Base-by-base conservation (phyloP, 192 early-diverging fungal genomes). In the Phlyctochytrium bullatum region DNA sequence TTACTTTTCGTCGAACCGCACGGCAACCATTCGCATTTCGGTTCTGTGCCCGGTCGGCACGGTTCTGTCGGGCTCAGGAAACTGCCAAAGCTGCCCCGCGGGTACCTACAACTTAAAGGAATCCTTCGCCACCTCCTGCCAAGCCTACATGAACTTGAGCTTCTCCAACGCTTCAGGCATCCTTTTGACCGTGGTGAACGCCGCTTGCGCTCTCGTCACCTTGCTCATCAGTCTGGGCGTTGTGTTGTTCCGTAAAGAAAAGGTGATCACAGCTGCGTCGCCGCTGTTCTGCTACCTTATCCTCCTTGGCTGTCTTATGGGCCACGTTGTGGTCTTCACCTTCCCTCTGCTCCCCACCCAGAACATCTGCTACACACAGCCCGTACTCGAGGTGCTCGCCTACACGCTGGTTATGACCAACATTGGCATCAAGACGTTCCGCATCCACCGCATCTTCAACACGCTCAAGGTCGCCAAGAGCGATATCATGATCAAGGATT, bases 391-490 rank as follows among this genome's bases (percentile, higher is more conserved):
- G 20, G 40, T 47, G 20, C 20, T 47, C 20, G 40, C 40, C 40
- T 47, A 47, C 40, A 47, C 40, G 10, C 40, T 47, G 6, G 40
- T 47, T 20, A 6, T 47, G 40, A 14, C 40, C 6, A 47, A 47
- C 40, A 47, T 47, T 20, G 40, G 40, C 6, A 47, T 47, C 40
- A 47, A 47, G 40, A 47, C 40, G 40, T 47, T 47, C 40, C 40
- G 40, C 20, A 47, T 47, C 20, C 40, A 47, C 20, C 40, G 40
- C 40, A 47, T 47, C 20, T 47, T 47, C 20, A 47, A 47, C 40
- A 47, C 40, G 6, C 40, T 47, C 20, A 47, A 47, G 40, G 40
- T 47, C 10, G 40, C 40, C 6, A 47, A 47, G 40, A 47, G 40
- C 40, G 40, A 47, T 20, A 47, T 47, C 20, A 6, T 47, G 40